phyloP scores from a whole-genome alignment of 148 eudicot species.

The Tetragonia tetragonoides region DNA sequence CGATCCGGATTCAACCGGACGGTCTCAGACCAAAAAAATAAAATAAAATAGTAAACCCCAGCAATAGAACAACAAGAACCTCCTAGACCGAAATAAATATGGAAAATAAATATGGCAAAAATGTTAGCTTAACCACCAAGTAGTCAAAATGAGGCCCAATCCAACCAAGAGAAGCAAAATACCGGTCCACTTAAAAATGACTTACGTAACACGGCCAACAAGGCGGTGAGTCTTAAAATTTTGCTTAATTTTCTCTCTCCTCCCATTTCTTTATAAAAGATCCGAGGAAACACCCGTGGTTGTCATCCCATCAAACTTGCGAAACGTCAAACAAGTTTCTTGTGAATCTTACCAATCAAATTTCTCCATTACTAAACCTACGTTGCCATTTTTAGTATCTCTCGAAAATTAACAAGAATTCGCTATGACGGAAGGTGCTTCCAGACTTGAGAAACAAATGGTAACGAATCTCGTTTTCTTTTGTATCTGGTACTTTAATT shows the following conservation, averaged over 20 bases:
- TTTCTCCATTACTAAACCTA: neutral
- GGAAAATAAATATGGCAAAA: neutral
- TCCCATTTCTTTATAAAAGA: neutral
- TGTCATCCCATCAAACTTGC: neutral
- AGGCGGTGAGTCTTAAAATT: neutral
- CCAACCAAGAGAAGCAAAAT: slow-evolving; percentile 1
- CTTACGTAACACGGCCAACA: no score
- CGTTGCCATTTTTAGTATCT: neutral
- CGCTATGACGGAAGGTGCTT: slow-evolving; percentile 24
- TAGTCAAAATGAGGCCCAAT: neutral
- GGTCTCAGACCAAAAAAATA: no score
- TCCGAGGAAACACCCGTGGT: neutral
- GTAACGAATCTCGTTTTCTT: slow-evolving; percentile 6
- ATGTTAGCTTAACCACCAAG: slow-evolving; percentile 24
- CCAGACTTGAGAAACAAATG: slow-evolving; percentile 10
- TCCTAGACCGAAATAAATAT: neutral
- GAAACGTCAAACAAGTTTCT: neutral
- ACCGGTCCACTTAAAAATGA: slow-evolving; percentile 1
- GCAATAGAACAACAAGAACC: neutral
- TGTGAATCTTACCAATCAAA: neutral
- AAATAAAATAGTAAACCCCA: no score
- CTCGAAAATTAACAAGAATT: neutral
- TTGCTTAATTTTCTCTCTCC: neutral
- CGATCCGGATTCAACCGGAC: no score
- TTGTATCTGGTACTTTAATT: neutral